phyloP scores from a whole-genome alignment of 371 early-diverging fungal genomes.

The Smittium mucronatum region DNA sequence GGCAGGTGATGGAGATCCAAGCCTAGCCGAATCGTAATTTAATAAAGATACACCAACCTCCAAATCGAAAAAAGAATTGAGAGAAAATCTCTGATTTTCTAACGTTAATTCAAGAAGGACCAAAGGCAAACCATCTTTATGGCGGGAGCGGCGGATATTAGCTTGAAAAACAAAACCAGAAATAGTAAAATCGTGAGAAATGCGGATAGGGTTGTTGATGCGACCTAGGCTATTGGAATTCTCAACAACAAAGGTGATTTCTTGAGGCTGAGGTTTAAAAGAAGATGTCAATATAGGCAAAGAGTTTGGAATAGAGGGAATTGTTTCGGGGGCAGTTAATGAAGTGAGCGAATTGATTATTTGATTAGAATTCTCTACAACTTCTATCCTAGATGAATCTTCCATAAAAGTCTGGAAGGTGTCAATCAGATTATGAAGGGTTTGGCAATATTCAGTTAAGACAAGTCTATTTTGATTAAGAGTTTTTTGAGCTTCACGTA shows the following conservation, averaged over 20 bases:
- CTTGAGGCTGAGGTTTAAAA: not conserved
- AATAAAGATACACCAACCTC: too few relatives aligned
- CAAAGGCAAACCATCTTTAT: not conserved
- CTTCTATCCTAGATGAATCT: not conserved
- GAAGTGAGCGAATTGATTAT: not conserved
- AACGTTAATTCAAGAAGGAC: too few relatives aligned
- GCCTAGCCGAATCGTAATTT: too few relatives aligned
- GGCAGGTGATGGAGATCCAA: too few relatives aligned
- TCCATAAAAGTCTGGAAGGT: not conserved
- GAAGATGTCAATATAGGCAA: not conserved
- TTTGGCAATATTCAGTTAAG: not conserved
- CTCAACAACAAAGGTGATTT: not conserved
- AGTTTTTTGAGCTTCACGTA: too few relatives aligned
- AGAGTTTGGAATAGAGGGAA: not conserved
- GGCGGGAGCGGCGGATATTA: not conserved
- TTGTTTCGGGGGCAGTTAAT: not conserved
- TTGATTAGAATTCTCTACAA: not conserved
- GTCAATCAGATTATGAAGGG: not conserved
- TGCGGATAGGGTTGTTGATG: not conserved
- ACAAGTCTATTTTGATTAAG: too few relatives aligned
- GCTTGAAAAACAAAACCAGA: not conserved
- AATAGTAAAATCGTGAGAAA: not conserved
- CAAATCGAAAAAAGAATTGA: too few relatives aligned
- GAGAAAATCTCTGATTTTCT: too few relatives aligned
- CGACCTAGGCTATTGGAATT: not conserved